Percentiles rank a stretch among this genome's conserved stretches.
Conservation (phyloP, 208 protist species). For the Eutreptiella sp. region DNA sequence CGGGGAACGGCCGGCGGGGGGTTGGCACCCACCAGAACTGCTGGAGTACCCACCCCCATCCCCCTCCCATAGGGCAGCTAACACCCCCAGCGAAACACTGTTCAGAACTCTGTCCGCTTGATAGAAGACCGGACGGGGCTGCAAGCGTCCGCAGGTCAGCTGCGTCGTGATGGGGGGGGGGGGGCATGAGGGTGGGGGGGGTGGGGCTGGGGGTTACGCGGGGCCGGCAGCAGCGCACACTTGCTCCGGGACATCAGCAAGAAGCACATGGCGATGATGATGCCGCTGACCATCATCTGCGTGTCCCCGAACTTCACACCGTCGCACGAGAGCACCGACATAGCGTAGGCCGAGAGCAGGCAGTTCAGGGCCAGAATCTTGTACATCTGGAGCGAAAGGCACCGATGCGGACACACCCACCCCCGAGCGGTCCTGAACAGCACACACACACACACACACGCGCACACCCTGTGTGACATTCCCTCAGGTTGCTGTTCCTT, state of each 20-base stretch:
- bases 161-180: too few species aligned
- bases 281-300: slow-evolving; percentile 89
- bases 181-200: background rate
- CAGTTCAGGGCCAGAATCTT: slow-evolving; percentile 98
- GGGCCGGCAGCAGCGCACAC: too few species aligned
- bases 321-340: slow-evolving; percentile 93
- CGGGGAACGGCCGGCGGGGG: too few species aligned
- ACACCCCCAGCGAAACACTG: too few species aligned
- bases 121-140: too few species aligned
- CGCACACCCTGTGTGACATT: too few species aligned
- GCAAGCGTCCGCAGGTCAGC: too few species aligned
- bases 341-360: slow-evolving; percentile 89
- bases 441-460: slow-evolving; percentile 12
- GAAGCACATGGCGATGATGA: slow-evolving; percentile 92
- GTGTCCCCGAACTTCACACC: slow-evolving; percentile 93
- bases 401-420: slow-evolving; percentile 75
- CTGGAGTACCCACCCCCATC: too few species aligned
- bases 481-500: slow-evolving; percentile 1
- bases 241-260: slow-evolving; percentile 94
- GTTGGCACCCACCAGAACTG: too few species aligned
- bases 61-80: too few species aligned
- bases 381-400: slow-evolving; percentile 95
- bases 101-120: too few species aligned
- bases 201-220: background rate
- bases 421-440: slow-evolving; percentile 58